Evolutionary conservation across 2,329 filamentous ascomycete genomes (phyloP), one percentile per base, ranked within the genome.

Genomic region (Colletotrichum sp.): DNA sequence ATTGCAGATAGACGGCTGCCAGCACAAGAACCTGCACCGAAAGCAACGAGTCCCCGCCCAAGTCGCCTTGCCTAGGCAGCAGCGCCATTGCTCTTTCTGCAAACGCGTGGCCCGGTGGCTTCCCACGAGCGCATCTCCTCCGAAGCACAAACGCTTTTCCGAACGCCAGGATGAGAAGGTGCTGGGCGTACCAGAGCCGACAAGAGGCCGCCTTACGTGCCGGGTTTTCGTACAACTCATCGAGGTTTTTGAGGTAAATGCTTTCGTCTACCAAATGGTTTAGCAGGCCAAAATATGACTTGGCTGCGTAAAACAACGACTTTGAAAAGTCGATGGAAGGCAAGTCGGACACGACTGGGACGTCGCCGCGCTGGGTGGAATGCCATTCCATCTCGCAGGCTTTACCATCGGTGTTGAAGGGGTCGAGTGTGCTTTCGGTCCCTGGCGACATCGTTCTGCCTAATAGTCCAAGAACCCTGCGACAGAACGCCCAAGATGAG

Each of bases 151-250:
- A 76, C 10, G 64, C 70, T 59, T 76, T 66, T 16, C 74, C 74
- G 26, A 69, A 76, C 7, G 74, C 74, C 24, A 76, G 64, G 12
- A 74, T 32, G 24, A 76, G 30, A n/a, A 76, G 70, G 64, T 68
- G 71, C 24, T 73, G 74, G 18, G 70, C 55, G 30, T 69, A 74
- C 70, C 74, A 76, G 32, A 43, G 61, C 9, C 32, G 30, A 14
- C 16, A 64, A 43, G 30, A n/a, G 9, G 61, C 32, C 12, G 32
- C 61, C 32, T 64, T 64, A 14, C 16, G 21, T 24, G 61, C n/a
- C 28, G 61, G 61, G 30, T 64, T 32, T 43, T n/a, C 61, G 36
- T 64, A n/a, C n/a, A 64, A 32, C 30, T 64, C 61, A 26, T 64
- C 16, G 7, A 38, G 61, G 61, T 64, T 64, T 34, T 64, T 28